Evolutionary conservation across 2,329 filamentous ascomycete species (phyloP).

Genomic region (Cytospora paraplurivora): DNA sequence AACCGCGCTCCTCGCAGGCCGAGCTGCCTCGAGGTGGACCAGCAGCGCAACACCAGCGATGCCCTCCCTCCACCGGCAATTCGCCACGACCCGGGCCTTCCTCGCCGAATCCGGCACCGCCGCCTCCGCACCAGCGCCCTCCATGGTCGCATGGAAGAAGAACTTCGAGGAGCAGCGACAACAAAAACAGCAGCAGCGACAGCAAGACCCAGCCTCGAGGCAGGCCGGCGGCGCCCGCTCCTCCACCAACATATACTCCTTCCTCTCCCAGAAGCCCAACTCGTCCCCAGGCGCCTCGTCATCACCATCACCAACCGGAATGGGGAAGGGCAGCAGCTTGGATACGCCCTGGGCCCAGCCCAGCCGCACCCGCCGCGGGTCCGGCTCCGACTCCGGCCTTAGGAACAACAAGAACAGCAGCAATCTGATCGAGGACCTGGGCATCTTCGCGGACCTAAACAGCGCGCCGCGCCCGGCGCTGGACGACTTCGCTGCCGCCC

Average conservation of each 20-base stretch:
- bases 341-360: background rate
- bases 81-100: conserved; percentile 16
- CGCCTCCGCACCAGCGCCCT: conserved; percentile 6
- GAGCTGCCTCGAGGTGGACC: conserved; percentile 24
- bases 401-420: conserved; percentile 7
- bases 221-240: background rate
- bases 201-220: background rate
- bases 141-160: conserved; percentile 13
- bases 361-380: background rate
- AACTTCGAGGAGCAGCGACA: conserved; percentile 11
- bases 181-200: background rate
- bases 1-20: conserved; percentile 22
- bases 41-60: background rate
- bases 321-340: background rate
- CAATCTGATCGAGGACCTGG: conserved; percentile 30
- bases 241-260: background rate
- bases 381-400: background rate
- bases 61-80: conserved; percentile 4
- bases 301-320: background rate
- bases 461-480: conserved; percentile 32
- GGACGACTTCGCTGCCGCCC: conserved; percentile 33
- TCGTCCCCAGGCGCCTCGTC: background rate
- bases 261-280: background rate
- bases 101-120: conserved; percentile 22
- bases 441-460: conserved; percentile 30